Base-by-base conservation (phyloP, 2,329 filamentous ascomycete genomes). In the Neofusicoccum umdonicola region DNA sequence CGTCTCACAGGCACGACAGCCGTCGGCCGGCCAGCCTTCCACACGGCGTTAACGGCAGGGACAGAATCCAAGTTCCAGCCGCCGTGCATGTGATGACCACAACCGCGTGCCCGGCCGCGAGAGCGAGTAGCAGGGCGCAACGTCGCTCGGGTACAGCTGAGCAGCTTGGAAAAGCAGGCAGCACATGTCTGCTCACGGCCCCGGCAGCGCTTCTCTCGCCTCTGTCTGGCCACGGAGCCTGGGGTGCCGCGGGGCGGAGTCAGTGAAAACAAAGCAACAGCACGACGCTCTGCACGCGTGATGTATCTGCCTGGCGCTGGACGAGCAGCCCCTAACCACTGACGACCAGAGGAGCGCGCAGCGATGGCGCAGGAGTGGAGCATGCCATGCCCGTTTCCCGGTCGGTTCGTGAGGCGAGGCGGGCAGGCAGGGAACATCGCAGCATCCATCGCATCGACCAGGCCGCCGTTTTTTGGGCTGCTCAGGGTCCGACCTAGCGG, bases 401-500 rank as follows among this genome's bases (percentile, higher is more conserved):
- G 54, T 44, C 37, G 52, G 39, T 19, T 8, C n/a, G 19, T 31
- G 22, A 42, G 54, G 27, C 31, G 56, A 45, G 54, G 56, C 34
- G 19, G 27, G 27, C 27, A 37, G 39, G 39, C 52, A 56, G 52
- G 22, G 41, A 60, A 35, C 27, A 60, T 19, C 27, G 39, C 42
- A 47, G 31, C 54, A 27, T 35, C n/a, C 27, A 7, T 31, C 27
- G 27, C 27, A 31, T 31, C 27, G 6, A 31, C 27, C 27, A 31
- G 37, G 54, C 39, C 54, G 9, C 39, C 54, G 54, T 45, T 45
- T 34, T 58, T 34, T n/a, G 48, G 15, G 17, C 19, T 19, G n/a
- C 42, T 52, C 56, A 60, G 56, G 56, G 56, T 60, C 56, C 56
- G 44, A 39, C 22, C 56, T 37, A 60, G 56, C 56, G 54, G 54